Evolutionary conservation across 306 rosid genomes (phyloP).

Genomic region (Trichosanthes cucumerina): DNA sequence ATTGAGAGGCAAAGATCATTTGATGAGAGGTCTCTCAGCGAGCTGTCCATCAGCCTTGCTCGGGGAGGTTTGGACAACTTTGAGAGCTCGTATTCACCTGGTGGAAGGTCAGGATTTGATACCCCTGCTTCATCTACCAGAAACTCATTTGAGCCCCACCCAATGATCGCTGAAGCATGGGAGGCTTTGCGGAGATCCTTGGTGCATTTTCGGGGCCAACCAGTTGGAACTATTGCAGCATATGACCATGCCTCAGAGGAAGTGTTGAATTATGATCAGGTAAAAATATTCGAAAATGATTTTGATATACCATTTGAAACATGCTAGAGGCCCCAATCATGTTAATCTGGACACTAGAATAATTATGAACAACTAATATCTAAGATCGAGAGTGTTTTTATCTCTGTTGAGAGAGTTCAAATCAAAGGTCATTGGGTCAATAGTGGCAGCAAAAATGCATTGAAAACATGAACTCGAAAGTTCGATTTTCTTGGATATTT

Average conservation of each 20-base stretch:
- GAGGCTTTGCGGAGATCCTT: constrained; percentile 16
- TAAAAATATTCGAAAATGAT: background rate
- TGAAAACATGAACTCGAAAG: background rate
- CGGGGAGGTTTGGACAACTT: constrained; percentile 52
- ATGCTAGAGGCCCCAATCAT: background rate
- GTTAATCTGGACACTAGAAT: background rate
- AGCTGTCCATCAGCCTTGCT: constrained; percentile 37
- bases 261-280: constrained; percentile 19
- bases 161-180: constrained; percentile 16
- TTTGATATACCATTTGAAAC: background rate
- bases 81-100: constrained; percentile 43
- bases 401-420: background rate
- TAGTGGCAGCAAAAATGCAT: background rate
- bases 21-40: constrained; percentile 67
- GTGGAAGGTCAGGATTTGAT: constrained; percentile 57
- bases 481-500: background rate
- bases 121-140: constrained; percentile 25
- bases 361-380: background rate
- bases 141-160: constrained; percentile 16
- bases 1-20: constrained; percentile 69
- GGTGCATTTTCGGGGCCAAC: constrained; percentile 17
- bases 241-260: constrained; percentile 19
- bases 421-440: background rate
- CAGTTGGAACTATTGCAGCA: constrained; percentile 18
- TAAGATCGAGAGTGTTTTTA: background rate